Evolutionary conservation across 192 early-diverging fungal genomes (phyloP).

Genomic region (Rhizoclosmatium sp.): DNA sequence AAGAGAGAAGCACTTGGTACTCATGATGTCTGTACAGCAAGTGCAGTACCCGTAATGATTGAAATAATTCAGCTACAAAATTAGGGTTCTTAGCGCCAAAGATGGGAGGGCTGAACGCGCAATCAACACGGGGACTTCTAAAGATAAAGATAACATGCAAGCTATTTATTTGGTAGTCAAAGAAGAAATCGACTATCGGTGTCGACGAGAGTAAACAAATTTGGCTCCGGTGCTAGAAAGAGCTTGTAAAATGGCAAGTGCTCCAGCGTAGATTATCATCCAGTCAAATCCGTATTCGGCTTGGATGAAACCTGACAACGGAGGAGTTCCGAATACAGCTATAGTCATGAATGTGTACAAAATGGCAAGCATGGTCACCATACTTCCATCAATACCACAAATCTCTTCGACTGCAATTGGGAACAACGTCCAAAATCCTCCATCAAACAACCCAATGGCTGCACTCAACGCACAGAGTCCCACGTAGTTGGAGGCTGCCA

Average conservation of each 20-base stretch:
- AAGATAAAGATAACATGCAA: too few species aligned
- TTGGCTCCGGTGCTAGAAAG: background rate
- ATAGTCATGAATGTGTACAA: conserved; percentile 27
- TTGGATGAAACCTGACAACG: conserved; percentile 24
- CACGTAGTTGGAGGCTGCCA: background rate
- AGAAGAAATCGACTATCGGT: too few species aligned
- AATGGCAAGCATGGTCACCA: conserved; percentile 29
- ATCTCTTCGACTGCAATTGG: conserved; percentile 36
- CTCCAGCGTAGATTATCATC: conserved; percentile 30
- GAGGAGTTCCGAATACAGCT: conserved; percentile 37
- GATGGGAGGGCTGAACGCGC: too few species aligned
- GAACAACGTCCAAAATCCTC: conserved; percentile 36
- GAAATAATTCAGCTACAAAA: too few species aligned
- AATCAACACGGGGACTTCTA: too few species aligned
- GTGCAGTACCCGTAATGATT: too few species aligned
- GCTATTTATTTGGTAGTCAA: too few species aligned
- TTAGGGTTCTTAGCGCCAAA: too few species aligned
- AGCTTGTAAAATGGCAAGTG: background rate
- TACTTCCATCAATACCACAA: conserved; percentile 4
- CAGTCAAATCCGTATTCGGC: background rate
- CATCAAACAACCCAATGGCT: conserved; percentile 21
- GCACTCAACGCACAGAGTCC: conserved; percentile 3
- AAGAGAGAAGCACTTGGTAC: too few species aligned
- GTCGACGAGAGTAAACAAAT: background rate
- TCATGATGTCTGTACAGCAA: too few species aligned